A percentile compares a stretch with the other conserved stretches of the same genome.
phyloP scores from a whole-genome alignment of 768 basidiomycete species.

The Cystoderma amianthinum region DNA sequence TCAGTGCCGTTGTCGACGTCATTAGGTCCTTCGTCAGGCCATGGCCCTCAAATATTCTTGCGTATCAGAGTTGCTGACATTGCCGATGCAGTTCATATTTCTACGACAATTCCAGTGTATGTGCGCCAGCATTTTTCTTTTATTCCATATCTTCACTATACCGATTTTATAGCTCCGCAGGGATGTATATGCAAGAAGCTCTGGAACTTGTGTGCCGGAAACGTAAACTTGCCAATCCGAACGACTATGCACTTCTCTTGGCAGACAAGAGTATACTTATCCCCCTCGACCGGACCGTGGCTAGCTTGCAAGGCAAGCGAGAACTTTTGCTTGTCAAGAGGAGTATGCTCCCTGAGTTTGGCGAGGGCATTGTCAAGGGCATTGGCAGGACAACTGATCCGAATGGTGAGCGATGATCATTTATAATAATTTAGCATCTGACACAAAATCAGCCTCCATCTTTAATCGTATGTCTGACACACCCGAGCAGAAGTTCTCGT shows the following conservation, averaged over 20 bases:
- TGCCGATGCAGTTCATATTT: slow-evolving; percentile 78
- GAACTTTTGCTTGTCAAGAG: slow-evolving; percentile 79
- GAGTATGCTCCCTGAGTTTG: slow-evolving; percentile 67
- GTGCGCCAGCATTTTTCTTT: slow-evolving; percentile 17
- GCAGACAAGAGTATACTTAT: slow-evolving; percentile 67
- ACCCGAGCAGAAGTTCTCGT: slow-evolving; percentile 47
- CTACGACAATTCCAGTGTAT: slow-evolving; percentile 88
- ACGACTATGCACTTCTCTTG: slow-evolving; percentile 79
- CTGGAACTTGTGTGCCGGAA: slow-evolving; percentile 77
- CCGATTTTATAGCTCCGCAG: slow-evolving; percentile 51
- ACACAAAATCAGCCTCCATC: slow-evolving; percentile 63
- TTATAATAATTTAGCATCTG: background rate
- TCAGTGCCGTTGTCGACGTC: slow-evolving; percentile 57
- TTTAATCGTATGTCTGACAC: slow-evolving; percentile 85
- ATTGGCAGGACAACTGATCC: slow-evolving; percentile 80
- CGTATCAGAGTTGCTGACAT: slow-evolving; percentile 77
- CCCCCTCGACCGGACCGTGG: slow-evolving; percentile 94
- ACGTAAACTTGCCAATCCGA: slow-evolving; percentile 57
- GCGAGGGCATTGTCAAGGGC: slow-evolving; percentile 60
- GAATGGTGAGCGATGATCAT: slow-evolving; percentile 52
- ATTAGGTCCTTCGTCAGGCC: slow-evolving; percentile 60
- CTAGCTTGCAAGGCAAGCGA: slow-evolving; percentile 82
- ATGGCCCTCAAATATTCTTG: slow-evolving; percentile 80
- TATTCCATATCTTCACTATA: background rate
- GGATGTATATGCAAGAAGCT: slow-evolving; percentile 97